phyloP scores from a whole-genome alignment of 768 basidiomycete genomes.

The Rhodotorula diobovata region DNA sequence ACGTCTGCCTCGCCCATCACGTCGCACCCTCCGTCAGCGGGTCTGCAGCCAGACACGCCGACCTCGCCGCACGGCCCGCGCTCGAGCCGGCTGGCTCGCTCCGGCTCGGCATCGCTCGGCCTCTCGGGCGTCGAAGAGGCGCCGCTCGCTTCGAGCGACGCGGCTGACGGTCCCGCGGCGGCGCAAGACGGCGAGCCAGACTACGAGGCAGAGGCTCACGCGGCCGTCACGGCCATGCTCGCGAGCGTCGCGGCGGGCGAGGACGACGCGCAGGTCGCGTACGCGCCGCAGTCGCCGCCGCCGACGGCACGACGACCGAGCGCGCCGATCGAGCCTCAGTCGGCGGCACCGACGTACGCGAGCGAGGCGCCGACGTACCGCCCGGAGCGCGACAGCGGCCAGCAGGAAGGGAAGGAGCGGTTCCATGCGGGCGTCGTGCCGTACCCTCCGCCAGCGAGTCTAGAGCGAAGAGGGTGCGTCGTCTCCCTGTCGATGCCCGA shows the following conservation, averaged over 20 bases:
- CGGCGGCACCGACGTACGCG: too few relatives aligned
- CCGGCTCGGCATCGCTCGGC: background rate
- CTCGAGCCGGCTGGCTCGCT: background rate
- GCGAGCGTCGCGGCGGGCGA: background rate
- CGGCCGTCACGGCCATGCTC: background rate
- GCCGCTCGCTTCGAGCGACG: background rate
- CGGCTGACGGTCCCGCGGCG: background rate
- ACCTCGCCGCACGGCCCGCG: background rate
- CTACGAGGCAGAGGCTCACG: background rate
- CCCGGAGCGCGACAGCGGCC: background rate
- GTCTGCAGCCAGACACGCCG: background rate
- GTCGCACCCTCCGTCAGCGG: background rate
- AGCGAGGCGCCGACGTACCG: too few relatives aligned
- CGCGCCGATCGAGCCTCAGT: too few relatives aligned
- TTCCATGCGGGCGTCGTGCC: background rate
- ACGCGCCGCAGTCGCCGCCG: background rate
- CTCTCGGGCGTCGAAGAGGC: slow-evolving; percentile 12
- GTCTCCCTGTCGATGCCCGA: background rate
- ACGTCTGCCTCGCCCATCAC: slow-evolving; percentile 9
- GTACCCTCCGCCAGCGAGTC: background rate
- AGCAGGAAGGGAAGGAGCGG: background rate
- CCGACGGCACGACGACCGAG: too few relatives aligned
- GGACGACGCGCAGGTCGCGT: background rate
- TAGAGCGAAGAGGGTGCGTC: background rate
- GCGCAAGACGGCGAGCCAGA: background rate